phyloP scores from a whole-genome alignment of 768 basidiomycete species.

The Mycena rebaudengoi region DNA sequence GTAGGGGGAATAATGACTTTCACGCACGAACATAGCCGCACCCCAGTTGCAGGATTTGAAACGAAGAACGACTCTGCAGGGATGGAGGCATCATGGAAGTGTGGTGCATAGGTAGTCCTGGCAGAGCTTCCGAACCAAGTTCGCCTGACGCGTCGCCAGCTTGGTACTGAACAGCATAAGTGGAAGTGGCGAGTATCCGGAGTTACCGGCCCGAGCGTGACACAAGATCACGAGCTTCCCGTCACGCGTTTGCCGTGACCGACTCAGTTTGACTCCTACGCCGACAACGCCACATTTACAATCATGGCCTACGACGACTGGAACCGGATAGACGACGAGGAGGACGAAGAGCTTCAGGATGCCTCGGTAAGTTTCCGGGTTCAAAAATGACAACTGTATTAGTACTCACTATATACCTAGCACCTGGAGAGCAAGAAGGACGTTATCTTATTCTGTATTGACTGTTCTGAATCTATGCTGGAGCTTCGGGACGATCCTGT shows the following conservation, averaged over 20 bases:
- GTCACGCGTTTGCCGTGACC: constrained; percentile 13
- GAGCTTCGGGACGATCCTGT: constrained; percentile 68
- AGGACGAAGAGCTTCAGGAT: constrained; percentile 85
- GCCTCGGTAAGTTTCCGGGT: constrained; percentile 53
- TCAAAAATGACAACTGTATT: background rate
- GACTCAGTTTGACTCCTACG: constrained; percentile 19
- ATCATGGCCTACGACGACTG: constrained; percentile 85
- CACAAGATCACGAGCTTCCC: background rate
- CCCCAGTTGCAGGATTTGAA: constrained; percentile 74
- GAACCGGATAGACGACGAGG: constrained; percentile 82
- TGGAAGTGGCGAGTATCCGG: background rate
- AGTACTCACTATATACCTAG: constrained; percentile 43
- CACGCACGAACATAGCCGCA: constrained; percentile 64
- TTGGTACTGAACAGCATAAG: background rate
- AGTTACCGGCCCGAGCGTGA: background rate
- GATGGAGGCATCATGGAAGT: constrained; percentile 13
- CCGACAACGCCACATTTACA: constrained; percentile 1
- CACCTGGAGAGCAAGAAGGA: constrained; percentile 80
- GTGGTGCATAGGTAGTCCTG: constrained; percentile 12
- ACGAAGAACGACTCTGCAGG: constrained; percentile 54
- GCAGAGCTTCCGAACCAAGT: constrained; percentile 2
- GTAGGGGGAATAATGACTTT: background rate
- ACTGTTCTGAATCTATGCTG: constrained; percentile 93
- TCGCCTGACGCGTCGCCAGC: constrained; percentile 2
- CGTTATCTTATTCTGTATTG: constrained; percentile 94